These are phyloP conservation scores for Suillus tomentosus DNA, from an alignment of 768 basidiomycete genomes.

Conservation along the genomic window DNA sequence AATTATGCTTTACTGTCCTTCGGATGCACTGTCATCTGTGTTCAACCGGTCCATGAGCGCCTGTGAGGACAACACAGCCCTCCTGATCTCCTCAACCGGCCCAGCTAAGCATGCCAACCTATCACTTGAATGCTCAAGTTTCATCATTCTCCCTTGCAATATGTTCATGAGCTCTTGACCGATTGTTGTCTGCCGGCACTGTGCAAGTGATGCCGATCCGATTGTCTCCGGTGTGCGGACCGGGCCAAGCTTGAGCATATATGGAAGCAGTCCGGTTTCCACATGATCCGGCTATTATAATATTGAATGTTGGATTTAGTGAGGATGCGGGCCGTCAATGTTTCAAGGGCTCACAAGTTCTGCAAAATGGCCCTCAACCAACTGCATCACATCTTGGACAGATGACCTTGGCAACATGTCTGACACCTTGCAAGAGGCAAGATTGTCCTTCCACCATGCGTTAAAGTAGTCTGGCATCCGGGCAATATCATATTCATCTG, in stretches of 20 bases:
- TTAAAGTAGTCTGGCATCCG: neutral
- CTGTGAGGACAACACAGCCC: neutral
- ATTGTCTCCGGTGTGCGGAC: neutral
- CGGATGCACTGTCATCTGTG: neutral
- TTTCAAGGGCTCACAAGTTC: neutral
- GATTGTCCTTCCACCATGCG: neutral
- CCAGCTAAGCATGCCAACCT: neutral
- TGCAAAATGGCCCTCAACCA: neutral
- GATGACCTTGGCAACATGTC: constrained; percentile 1
- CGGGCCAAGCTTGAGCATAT: neutral
- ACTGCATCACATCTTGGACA: neutral
- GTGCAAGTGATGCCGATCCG: neutral
- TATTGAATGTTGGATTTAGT: neutral
- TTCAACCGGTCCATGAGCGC: neutral
- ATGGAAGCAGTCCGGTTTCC: neutral
- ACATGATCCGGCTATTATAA: neutral
- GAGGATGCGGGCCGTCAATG: neutral
- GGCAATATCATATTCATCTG: neutral
- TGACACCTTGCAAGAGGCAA: neutral
- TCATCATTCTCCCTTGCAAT: neutral
- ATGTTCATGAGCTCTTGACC: neutral
- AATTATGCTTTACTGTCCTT: too few relatives aligned
- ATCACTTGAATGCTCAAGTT: neutral
- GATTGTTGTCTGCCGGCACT: neutral
- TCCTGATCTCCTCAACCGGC: neutral